Base-by-base conservation (phyloP, 495 filamentous ascomycete species). In the Penicillium odoratum region DNA sequence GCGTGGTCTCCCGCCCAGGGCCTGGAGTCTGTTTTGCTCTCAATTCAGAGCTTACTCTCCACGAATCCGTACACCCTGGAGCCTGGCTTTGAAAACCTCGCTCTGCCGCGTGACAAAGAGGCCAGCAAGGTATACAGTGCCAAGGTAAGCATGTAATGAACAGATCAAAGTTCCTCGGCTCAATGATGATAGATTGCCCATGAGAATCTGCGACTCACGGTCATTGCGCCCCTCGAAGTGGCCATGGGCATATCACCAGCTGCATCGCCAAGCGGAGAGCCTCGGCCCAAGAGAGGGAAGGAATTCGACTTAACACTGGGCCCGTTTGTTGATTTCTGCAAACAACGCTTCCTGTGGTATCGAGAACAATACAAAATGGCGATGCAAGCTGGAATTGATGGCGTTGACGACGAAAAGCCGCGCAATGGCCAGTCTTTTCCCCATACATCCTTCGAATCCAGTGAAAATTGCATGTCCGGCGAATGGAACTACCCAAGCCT, bases 1-100 rank as follows among this genome's bases (percentile, higher is more conserved):
- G 85, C 97, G 67, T 98, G 94, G 94, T 96, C 92, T 29, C 89
- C 92, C 0, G 95, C 94, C 3, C 94, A 98, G 69, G 93, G 94
- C 16, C 78, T 98, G 4, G 94, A 98, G 69, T 97, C 94, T 1
- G 89, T 97, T 49, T 71, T 98, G 31, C 84, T 98, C 31, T 98
- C 94, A 5, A 97, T 98, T 52, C 94, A 98, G 70, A 97, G 92
- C 65, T 77, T 98, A 29, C 92, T 98, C 87, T 95, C 92, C 1
- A 74, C 84, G 25, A 96, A 97, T 68, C 94, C 94, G 0, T 98
- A 96, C 71, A 91, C 94, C 70, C 96, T 97, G 62, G 94, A 98
- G 67, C 94, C 94, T 16, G 94, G 94, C 8, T 97, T 89, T 62
- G 94, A 97, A 63, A 81, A 88, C 51, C 83, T 86, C 18, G 85